Base-by-base conservation (phyloP, 169 alveolate genomes). In the Eimeria acervulina region DNA sequence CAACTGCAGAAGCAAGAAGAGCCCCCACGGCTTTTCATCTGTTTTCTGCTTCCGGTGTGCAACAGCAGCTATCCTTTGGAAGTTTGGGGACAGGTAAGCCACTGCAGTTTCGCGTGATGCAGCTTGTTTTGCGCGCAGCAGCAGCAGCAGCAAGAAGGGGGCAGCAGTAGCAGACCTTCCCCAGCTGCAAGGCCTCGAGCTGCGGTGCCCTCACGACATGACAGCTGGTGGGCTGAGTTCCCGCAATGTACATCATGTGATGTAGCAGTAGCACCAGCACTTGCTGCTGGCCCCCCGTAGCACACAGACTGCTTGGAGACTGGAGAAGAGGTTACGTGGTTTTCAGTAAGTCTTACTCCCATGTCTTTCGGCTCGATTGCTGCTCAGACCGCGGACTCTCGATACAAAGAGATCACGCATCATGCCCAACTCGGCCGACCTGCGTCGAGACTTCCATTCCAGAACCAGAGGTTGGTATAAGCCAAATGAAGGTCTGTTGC, bases 121-220 rank as follows among this genome's bases (percentile, higher is more conserved):
- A 44, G 83, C 83, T 44, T 3, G 19, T 70, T 26, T 44, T 70
- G 83, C 74, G 26, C 26, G 74, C 55, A 47, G 55, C 55, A 47
- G 55, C 55, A 78, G 88, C 61, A 42, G 88, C 88, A 78, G 88
- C 88, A 78, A 78, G 61, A 36, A 28, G 42, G 61, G 12, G 61
- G 40, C 55, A 78, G 23, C 61, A 40, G 88, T 61, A 42, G 88
- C 55, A 42, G 88, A 78, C 4, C 88, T 78, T 28, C 88, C 88
- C 21, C 61, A n/a, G 8, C 15, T 78, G 6, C 63, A 78, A 31
- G 88, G 88, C 33, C 61, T 78, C 10, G 88, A 78, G 61, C 61
- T 78, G 88, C 19, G 33, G 88, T 78, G 88, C 28, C 61, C 40
- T 36, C 2, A 26, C 55, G 40, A 61, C 88, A 38, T 78, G 36